Percentiles rank a stretch among this genome's conserved stretches.
These are phyloP conservation scores for Solanum bukasovii DNA, from an alignment of 257 asterid species.

Conservation along the genomic window DNA sequence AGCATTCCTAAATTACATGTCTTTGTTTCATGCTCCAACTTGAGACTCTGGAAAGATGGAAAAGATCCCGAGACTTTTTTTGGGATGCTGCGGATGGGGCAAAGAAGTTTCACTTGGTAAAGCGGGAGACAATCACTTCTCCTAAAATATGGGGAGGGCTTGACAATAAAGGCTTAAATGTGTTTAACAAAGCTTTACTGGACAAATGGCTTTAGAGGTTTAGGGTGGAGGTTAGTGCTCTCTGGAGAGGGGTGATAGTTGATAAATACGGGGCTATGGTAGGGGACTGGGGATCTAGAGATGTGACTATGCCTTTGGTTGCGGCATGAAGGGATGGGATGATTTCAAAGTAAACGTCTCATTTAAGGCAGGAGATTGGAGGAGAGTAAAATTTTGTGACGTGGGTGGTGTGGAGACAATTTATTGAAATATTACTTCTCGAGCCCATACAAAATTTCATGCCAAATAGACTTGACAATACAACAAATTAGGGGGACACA, in stretches of 20 bases:
- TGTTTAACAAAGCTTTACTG: not conserved
- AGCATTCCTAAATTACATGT: not conserved
- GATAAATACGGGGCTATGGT: not conserved
- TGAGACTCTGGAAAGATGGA: not conserved
- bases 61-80: not conserved
- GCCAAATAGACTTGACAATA: not conserved
- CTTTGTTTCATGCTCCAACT: not conserved
- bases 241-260: not conserved
- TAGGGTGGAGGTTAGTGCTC: not conserved
- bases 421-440: not conserved
- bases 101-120: not conserved
- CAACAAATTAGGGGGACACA: not conserved
- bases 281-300: not conserved
- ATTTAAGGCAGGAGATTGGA: not conserved
- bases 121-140: not conserved
- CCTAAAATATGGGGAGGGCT: not conserved
- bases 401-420: not conserved
- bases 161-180: not conserved
- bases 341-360: not conserved
- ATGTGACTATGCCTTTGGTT: not conserved
- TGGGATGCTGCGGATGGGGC: not conserved
- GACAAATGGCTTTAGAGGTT: not conserved
- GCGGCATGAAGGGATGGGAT: not conserved
- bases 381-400: not conserved
- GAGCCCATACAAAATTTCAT: not conserved